Conservation (phyloP, 257 asterid species). For the Linderniella brevidens region DNA sequence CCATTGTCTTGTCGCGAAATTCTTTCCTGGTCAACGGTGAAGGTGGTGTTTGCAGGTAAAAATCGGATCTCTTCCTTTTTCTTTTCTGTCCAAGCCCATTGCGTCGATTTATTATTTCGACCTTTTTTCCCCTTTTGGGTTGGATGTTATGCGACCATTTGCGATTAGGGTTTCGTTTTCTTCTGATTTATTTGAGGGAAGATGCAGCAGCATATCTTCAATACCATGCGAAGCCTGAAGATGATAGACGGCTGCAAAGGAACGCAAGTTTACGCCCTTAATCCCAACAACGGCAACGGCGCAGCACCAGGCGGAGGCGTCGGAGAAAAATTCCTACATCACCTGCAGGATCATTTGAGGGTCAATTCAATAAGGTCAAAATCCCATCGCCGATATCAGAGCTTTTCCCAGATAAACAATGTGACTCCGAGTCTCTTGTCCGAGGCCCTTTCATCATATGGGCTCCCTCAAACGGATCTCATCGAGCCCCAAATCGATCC, state of each 20-base stretch:
- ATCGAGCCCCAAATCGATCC: slow-evolving; percentile 78
- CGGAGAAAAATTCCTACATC: slow-evolving; percentile 57
- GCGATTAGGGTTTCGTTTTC: no score
- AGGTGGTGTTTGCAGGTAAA: no score
- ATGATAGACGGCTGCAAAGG: slow-evolving; percentile 71
- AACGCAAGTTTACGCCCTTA: slow-evolving; percentile 37
- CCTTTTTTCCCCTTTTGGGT: no score
- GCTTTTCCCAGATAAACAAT: slow-evolving; percentile 24
- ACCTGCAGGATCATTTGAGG: slow-evolving; percentile 57
- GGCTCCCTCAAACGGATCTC: slow-evolving; percentile 57
- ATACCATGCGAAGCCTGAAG: slow-evolving; percentile 69
- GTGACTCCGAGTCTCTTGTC: slow-evolving; percentile 21
- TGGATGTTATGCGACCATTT: no score
- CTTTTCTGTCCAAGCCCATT: no score
- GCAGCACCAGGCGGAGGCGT: slow-evolving; percentile 40
- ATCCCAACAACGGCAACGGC: slow-evolving; percentile 21
- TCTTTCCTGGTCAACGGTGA: no score
- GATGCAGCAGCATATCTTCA: slow-evolving; percentile 67
- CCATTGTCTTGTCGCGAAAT: no score
- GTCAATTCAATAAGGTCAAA: slow-evolving; percentile 48
- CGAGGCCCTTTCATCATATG: slow-evolving; percentile 56
- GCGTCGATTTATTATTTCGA: no score
- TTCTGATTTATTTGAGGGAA: slow-evolving; percentile 15
- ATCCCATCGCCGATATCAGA: slow-evolving; percentile 38
- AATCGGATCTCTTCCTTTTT: no score